Percentiles rank a stretch among this genome's conserved stretches.
These are phyloP conservation scores for Microdochium nivale DNA, from an alignment of 2,329 filamentous ascomycete genomes.

Conservation along the genomic window DNA sequence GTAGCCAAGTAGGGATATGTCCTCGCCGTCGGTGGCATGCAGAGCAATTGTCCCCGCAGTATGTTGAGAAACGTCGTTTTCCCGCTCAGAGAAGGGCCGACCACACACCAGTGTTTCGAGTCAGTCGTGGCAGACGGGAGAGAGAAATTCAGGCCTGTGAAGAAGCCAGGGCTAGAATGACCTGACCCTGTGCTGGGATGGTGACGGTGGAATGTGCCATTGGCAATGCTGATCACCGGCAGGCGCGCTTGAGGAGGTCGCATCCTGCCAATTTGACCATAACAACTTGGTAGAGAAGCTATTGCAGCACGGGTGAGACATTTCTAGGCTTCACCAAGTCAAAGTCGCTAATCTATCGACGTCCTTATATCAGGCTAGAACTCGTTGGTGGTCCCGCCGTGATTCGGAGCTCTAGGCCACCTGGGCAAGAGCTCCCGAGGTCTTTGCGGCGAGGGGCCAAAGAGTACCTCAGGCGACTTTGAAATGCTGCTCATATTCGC, in stretches of 20 bases:
- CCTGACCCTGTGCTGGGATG: conserved; percentile 49
- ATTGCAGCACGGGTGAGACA: neutral
- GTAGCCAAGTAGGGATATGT: conserved; percentile 71
- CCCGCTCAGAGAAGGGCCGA: conserved; percentile 70
- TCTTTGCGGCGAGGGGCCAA: too few relatives aligned
- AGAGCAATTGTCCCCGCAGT: conserved; percentile 66
- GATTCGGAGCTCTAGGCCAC: neutral
- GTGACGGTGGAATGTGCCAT: conserved; percentile 76
- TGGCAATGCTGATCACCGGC: conserved; percentile 62
- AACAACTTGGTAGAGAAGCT: conserved; percentile 1
- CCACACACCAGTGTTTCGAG: conserved; percentile 69
- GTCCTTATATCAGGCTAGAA: neutral
- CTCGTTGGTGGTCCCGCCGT: neutral
- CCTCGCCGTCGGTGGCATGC: conserved; percentile 65
- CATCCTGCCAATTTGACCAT: conserved; percentile 23
- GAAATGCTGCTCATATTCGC: too few relatives aligned
- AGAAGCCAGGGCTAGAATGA: conserved; percentile 62
- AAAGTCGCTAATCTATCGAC: too few relatives aligned
- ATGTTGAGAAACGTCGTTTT: conserved; percentile 79
- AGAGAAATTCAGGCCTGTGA: conserved; percentile 60
- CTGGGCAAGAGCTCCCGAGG: too few relatives aligned
- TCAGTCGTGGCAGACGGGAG: conserved; percentile 47
- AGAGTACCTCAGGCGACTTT: too few relatives aligned
- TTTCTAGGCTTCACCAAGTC: neutral
- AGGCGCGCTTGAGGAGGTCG: conserved; percentile 25